These are phyloP conservation scores for Globisporangium lucens DNA, from an alignment of 352 stramenopile species.

Conservation along the genomic window DNA sequence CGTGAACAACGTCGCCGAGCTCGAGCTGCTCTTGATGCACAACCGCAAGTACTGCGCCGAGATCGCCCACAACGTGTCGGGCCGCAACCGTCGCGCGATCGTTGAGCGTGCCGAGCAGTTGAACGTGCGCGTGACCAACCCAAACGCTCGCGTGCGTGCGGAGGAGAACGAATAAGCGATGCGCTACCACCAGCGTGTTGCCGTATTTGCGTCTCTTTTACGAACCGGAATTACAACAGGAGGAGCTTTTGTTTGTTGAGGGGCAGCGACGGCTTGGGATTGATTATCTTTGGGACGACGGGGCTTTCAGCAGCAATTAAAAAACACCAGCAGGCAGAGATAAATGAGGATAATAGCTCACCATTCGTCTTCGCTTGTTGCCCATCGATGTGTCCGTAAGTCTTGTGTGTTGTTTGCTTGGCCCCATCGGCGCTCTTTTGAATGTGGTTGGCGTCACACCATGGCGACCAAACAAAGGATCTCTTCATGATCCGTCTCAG, in stretches of 20 bases:
- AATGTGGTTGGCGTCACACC: slow-evolving; percentile 24
- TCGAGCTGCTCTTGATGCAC: slow-evolving; percentile 95
- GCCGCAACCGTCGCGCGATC: slow-evolving; percentile 96
- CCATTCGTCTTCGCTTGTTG: slow-evolving; percentile 19
- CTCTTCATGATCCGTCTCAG: neutral
- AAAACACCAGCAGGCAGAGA: slow-evolving; percentile 15
- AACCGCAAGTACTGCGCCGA: slow-evolving; percentile 99
- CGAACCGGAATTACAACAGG: neutral
- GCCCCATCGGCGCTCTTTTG: neutral
- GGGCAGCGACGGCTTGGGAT: slow-evolving; percentile 6
- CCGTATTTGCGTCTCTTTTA: slow-evolving; percentile 7
- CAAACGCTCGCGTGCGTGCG: slow-evolving; percentile 94
- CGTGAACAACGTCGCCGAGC: slow-evolving; percentile 97
- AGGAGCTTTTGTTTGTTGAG: slow-evolving; percentile 22
- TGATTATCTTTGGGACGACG: slow-evolving; percentile 12
- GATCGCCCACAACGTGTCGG: slow-evolving; percentile 98
- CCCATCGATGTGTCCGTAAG: slow-evolving; percentile 16
- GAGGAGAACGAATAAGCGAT: slow-evolving; percentile 93
- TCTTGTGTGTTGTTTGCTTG: slow-evolving; percentile 1
- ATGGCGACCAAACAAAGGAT: neutral
- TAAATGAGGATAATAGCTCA: slow-evolving; percentile 34
- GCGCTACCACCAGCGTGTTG: neutral
- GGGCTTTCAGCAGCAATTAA: slow-evolving; percentile 19
- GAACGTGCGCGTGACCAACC: slow-evolving; percentile 98
- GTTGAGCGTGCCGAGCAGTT: slow-evolving; percentile 98